These are phyloP conservation scores for Rubroboletus satanas DNA, from an alignment of 768 basidiomycete species.

Conservation along the genomic window DNA sequence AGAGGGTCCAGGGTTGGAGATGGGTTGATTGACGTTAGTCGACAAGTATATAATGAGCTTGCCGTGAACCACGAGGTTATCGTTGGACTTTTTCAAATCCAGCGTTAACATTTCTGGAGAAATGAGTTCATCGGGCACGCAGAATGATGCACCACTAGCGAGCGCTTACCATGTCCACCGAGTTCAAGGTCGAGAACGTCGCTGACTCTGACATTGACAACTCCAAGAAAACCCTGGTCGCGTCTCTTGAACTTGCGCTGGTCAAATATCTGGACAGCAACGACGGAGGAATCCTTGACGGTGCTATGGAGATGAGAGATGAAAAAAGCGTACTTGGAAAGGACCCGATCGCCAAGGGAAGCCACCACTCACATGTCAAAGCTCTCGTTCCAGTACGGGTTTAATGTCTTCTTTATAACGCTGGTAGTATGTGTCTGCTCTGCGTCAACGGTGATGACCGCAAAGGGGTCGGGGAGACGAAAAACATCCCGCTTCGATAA, in stretches of 20 bases:
- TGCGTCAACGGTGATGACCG: slow-evolving; percentile 96
- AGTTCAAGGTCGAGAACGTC: slow-evolving; percentile 89
- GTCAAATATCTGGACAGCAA: slow-evolving; percentile 98
- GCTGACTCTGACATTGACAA: slow-evolving; percentile 90
- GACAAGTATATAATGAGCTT: slow-evolving; percentile 96
- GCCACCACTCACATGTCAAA: slow-evolving; percentile 80
- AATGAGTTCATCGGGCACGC: neutral
- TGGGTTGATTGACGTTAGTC: slow-evolving; percentile 83
- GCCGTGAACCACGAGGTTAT: slow-evolving; percentile 95
- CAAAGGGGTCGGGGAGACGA: slow-evolving; percentile 95
- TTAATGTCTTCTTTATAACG: slow-evolving; percentile 93
- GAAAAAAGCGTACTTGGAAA: neutral
- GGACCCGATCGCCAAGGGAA: neutral
- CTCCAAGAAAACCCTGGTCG: slow-evolving; percentile 97
- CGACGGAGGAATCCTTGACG: slow-evolving; percentile 96
- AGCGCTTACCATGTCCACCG: slow-evolving; percentile 82
- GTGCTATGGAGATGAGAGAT: slow-evolving; percentile 46
- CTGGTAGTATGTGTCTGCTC: slow-evolving; percentile 97
- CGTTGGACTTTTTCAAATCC: slow-evolving; percentile 98
- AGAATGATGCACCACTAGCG: neutral
- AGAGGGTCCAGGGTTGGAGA: slow-evolving; percentile 79
- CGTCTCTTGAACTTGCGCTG: slow-evolving; percentile 98
- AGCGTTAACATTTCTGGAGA: slow-evolving; percentile 87
- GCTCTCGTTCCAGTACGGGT: slow-evolving; percentile 97
- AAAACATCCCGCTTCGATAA: slow-evolving; percentile 94